Evolutionary conservation across 192 early-diverging fungal species (phyloP), one percentile per base, ranked within the genome.

Genomic region (Linnemannia hyalina): DNA sequence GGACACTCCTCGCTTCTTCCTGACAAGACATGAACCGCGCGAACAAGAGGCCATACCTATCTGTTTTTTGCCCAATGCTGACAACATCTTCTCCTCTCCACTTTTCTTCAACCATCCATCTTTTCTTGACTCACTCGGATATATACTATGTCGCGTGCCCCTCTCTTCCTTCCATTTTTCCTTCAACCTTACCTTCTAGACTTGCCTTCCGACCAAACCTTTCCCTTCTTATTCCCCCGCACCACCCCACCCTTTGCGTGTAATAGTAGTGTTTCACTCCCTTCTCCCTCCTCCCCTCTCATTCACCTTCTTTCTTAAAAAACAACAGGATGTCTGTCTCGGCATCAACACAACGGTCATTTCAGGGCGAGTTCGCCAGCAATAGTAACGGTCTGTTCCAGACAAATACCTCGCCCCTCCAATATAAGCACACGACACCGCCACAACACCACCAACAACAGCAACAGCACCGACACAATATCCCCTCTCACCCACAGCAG

Each of bases 311-410:
- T 35, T 1, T 52, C 38, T 57, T n/a, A 71, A 42, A 71, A 22
- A 36, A 71, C 70, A 42, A 44, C 44, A 29, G 46, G 70, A 72
- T 29, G 36, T n/a, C 29, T 38, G 29, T 72, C 44, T 72, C 40
- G 42, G 15, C 23, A 72, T 46, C 70, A 42, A 13, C 70, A 46
- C 55, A 57, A 57, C 55, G 55, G 55, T 57, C 55, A 57, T 57
- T 57, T 57, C 55, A 57, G 55, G 55, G 55, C 55, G 55, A 57
- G 23, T 26, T 57, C 9, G 55, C 6, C n/a, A 26, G 55, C 29
- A 38, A 69, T 69, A 38, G 32, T 15, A 26, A 68, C 32, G n/a
- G 65, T 68, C 68, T 69, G 68, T 69, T 69, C 68, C 38, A 32
- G 5, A 36, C 68, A 69, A 69, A 69, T 40, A 32, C 68, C 68